phyloP scores from a whole-genome alignment of 2,329 filamentous ascomycete genomes.

The Endoconidiophora laricicola region DNA sequence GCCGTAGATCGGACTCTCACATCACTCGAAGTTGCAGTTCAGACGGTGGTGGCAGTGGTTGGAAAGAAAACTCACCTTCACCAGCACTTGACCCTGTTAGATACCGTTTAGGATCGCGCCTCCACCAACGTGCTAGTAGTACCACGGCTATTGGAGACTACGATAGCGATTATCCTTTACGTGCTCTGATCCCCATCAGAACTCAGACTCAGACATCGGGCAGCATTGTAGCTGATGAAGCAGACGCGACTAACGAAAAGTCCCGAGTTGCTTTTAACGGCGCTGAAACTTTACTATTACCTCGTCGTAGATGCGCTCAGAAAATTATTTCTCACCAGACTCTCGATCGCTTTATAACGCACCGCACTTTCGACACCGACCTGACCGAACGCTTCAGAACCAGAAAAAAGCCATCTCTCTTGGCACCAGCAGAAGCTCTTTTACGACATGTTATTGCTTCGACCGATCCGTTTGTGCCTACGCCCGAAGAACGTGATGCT shows the following conservation, averaged over 20 bases:
- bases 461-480: slow-evolving; percentile 9
- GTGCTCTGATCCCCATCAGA: not conserved
- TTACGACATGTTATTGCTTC: slow-evolving; percentile 3
- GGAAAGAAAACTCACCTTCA: slow-evolving; percentile 10
- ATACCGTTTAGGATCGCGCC: too few species aligned
- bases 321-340: not conserved
- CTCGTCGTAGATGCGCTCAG: not conserved
- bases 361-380: slow-evolving; percentile 1
- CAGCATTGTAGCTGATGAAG: too few species aligned
- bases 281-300: not conserved
- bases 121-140: too few species aligned
- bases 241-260: too few species aligned
- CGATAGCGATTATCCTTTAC: too few species aligned
- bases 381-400: slow-evolving; percentile 6
- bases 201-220: not conserved
- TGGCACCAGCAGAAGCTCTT: slow-evolving; percentile 5
- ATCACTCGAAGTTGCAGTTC: slow-evolving; percentile 4
- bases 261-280: too few species aligned
- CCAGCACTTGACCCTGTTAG: too few species aligned
- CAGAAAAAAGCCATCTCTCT: not conserved
- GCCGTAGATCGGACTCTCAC: slow-evolving; percentile 1
- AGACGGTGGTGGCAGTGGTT: not conserved
- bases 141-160: too few species aligned
- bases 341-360: slow-evolving; percentile 10
- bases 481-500: slow-evolving; percentile 4